These are phyloP conservation scores for Starmerella bacillaris DNA, from an alignment of 805 yeast species.

Conservation along the genomic window DNA sequence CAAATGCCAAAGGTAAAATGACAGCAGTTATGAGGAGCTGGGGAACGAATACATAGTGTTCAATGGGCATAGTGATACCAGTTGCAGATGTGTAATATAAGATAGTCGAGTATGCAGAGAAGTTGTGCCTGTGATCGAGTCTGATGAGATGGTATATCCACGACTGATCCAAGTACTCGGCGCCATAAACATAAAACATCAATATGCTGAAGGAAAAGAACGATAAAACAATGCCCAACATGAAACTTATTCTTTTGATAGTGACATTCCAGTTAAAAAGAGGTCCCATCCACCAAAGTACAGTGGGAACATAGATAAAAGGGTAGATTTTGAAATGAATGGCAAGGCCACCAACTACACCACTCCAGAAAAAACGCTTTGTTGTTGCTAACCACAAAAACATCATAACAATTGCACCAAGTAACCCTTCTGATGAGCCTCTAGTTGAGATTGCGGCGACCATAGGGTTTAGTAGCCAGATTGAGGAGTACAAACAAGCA, in stretches of 20 bases:
- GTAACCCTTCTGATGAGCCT: slow-evolving; percentile 80
- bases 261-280: no score
- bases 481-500: slow-evolving; percentile 31
- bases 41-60: slow-evolving; percentile 56
- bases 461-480: slow-evolving; percentile 92
- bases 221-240: slow-evolving; percentile 27
- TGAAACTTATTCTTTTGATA: slow-evolving; percentile 27
- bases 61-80: slow-evolving; percentile 18
- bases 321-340: slow-evolving; percentile 90
- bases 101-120: slow-evolving; percentile 65
- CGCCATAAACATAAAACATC: slow-evolving; percentile 59
- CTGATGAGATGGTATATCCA: slow-evolving; percentile 69
- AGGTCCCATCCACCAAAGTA: slow-evolving; percentile 30
- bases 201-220: slow-evolving; percentile 31
- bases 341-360: slow-evolving; percentile 47
- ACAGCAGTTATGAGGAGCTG: slow-evolving; percentile 47
- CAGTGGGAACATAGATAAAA: slow-evolving; percentile 64
- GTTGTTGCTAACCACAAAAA: slow-evolving; percentile 32
- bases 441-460: slow-evolving; percentile 82
- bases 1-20: slow-evolving; percentile 37
- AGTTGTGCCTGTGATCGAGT: slow-evolving; percentile 87
- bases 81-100: slow-evolving; percentile 27
- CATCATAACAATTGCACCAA: slow-evolving; percentile 58
- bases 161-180: slow-evolving; percentile 57
- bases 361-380: slow-evolving; percentile 25